Base-by-base conservation (phyloP, 2,329 filamentous ascomycete species). In the Ploettnerulaceae sp. region DNA sequence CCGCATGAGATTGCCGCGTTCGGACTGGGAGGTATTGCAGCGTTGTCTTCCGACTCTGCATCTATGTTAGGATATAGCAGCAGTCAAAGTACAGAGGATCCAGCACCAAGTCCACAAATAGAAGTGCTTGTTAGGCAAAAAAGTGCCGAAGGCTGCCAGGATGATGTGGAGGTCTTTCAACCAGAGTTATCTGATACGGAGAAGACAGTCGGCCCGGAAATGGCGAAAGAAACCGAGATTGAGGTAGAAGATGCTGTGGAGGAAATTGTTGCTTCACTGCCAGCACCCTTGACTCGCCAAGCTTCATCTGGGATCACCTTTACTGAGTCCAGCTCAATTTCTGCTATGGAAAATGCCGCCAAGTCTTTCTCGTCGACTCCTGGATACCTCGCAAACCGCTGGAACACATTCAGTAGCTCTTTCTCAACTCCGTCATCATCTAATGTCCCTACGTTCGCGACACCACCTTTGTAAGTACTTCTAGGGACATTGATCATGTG, bases 1-100 rank as follows among this genome's bases (percentile, higher is more conserved):
- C 79, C 84, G 7, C 82, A 89, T 65, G 88, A 93, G 64, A 76
- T 91, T 45, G 80, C 76, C 53, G 76, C 77, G 48, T 69, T 82
- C 57, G 68, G 75, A 61, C 73, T 76, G 61, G 71, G 77, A 36
- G 57, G 53, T 35, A 60, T 63, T 51, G 49, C 54, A 26, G 48
- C 57, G 18, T 42, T 61, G n/a, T 64, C 61, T 8, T 61, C 61
- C 26, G 61, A 62, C 37, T 58, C 61, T 32, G 49, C 48, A 35
- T 51, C 53, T 11, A 51, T 45, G n/a, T 34, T 48, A 7, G 44
- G 40, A 12, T 53, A 51, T 28, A 38, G 52, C 38, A 61, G 58
- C 45, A 59, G 51, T 24, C 56, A 58, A 20, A 47, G 46, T 36
- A 35, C 33, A 5, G 51, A 52, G 8, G 55, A 58, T 43, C 31